Evolutionary conservation across 164 flowering plant species (phyloP), one percentile per base, ranked within the genome.

Genomic region (Cinnamomum micranthum): DNA sequence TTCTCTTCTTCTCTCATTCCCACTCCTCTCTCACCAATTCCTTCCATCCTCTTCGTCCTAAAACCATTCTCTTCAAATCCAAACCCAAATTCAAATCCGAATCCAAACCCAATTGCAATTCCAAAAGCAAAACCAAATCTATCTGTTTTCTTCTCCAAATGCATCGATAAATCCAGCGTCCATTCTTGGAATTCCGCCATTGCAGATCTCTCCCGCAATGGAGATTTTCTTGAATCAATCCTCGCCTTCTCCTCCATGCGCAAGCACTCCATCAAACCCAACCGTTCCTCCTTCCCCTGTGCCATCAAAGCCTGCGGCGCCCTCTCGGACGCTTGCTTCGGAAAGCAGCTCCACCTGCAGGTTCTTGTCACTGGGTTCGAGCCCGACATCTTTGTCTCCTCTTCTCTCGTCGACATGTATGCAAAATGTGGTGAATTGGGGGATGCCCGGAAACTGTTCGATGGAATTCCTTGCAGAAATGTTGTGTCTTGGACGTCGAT

Each of bases 351-450:
- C 77, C 98, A 94, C 73, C 94, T 87, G 72, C 97, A 89, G 73
- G 93, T 93, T 20, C 58, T 92, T 6, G 71, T 89, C 35, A 88
- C 89, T 25, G 97, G 98, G 15, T 85, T 77, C 33, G 87, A 81
- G 1, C 47, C 74, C 0, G 97, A 94, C 75, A 72, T 92, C 6
- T 94, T 92, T 65, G 88, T 94, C 9, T 86, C 92, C 1, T 92
- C 98, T 10, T 90, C 97, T 51, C 85, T 94, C 47, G 73, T 94
- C 19, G 93, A 90, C 66, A 90, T 94, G 97, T 94, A 92, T 79
- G 83, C 92, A 0, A 92, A 90, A 52, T 94, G 94, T 41, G 87
- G 91, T 11, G 71, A 85, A 4, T 71, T 91, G 71, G 50, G 35
- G 4, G 91, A 88, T 62, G 98, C 98, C 1, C 68, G 89, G 22